phyloP scores from a whole-genome alignment of 2,329 filamentous ascomycete species.

The Nemania sp. region DNA sequence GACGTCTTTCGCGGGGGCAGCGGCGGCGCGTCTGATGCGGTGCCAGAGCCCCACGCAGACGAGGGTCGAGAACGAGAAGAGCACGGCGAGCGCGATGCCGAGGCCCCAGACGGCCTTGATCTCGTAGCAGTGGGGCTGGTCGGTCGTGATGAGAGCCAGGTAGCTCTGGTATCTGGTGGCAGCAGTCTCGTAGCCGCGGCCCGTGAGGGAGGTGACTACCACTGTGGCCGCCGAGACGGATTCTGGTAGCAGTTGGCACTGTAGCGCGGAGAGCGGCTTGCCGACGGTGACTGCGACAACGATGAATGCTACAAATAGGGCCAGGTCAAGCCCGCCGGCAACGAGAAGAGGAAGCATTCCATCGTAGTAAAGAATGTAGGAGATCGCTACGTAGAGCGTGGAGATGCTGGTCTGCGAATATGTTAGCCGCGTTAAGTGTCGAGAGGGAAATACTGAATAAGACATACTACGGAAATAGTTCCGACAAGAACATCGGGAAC shows the following conservation, averaged over 20 bases:
- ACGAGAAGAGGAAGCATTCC: conserved; percentile 80
- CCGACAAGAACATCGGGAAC: conserved; percentile 81
- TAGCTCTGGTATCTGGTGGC: conserved; percentile 53
- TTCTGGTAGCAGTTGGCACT: conserved; percentile 69
- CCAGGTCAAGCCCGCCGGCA: conserved; percentile 72
- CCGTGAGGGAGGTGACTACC: conserved; percentile 47
- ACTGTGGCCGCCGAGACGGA: conserved; percentile 54
- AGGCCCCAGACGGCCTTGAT: conserved; percentile 91
- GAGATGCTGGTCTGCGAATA: conserved; percentile 77
- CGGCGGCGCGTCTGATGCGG: conserved; percentile 60
- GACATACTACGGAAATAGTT: conserved; percentile 80
- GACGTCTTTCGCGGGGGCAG: conserved; percentile 59
- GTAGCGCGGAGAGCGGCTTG: conserved; percentile 81
- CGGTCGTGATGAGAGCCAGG: conserved; percentile 63
- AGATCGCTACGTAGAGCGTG: conserved; percentile 81
- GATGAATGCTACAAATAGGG: conserved; percentile 80
- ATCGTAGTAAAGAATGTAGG: conserved; percentile 85
- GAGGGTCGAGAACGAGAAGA: conserved; percentile 74
- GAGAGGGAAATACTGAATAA: not conserved
- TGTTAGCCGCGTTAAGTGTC: conserved; percentile 33
- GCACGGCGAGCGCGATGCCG: conserved; percentile 79
- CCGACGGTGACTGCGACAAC: conserved; percentile 83
- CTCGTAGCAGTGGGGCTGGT: conserved; percentile 78
- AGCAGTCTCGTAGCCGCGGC: conserved; percentile 43
- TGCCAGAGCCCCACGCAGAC: conserved; percentile 72